Evolutionary conservation across 78 protist genomes (phyloP).

Genomic region (Tieghemostelium lacteum): DNA sequence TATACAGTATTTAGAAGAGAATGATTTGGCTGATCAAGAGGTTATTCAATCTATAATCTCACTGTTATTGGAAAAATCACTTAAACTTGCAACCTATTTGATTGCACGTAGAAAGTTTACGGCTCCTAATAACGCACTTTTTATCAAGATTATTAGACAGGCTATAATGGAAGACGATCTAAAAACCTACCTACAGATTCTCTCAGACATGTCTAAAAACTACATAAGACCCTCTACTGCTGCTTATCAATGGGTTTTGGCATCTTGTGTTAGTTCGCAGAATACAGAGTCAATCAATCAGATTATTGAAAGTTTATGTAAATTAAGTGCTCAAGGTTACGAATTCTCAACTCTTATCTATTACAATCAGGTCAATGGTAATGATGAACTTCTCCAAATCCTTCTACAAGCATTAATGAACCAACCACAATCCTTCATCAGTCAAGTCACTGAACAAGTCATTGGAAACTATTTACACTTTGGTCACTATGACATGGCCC

Average conservation of each 20-base stretch:
- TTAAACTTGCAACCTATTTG: neutral
- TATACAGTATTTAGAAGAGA: neutral
- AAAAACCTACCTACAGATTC: too few species aligned
- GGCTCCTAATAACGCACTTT: neutral
- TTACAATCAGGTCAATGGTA: neutral
- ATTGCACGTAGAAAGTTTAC: neutral
- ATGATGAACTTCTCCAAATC: neutral
- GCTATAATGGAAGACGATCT: neutral
- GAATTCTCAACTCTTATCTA: constrained; percentile 4
- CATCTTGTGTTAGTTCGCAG: neutral
- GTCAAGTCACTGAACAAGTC: neutral
- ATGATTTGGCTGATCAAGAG: neutral
- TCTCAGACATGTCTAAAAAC: neutral
- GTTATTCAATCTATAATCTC: neutral
- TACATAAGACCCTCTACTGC: too few species aligned
- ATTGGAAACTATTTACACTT: neutral
- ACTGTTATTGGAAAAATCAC: neutral
- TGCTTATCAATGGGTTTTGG: neutral
- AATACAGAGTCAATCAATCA: neutral
- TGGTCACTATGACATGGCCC: constrained; percentile 7
- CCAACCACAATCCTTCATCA: neutral
- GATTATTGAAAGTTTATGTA: neutral
- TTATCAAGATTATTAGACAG: neutral
- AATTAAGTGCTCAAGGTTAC: neutral
- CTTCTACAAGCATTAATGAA: neutral